Evolutionary conservation across 768 basidiomycete species (phyloP).

Genomic region (Trametes villosa): DNA sequence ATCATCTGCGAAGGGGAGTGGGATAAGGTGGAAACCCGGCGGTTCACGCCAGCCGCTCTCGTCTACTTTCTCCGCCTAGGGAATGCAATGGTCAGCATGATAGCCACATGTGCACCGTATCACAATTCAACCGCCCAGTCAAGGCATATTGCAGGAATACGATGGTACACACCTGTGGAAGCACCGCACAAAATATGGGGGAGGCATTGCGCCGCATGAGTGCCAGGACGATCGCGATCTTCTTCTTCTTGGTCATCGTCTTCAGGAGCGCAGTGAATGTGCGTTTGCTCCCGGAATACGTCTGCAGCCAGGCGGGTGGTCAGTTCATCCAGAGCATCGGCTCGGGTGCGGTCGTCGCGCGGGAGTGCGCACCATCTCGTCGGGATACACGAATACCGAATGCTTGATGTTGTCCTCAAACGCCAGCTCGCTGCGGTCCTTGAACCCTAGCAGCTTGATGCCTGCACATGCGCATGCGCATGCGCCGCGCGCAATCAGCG

Average conservation of each 20-base stretch:
- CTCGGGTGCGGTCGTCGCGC: not conserved
- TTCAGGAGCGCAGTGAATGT: slow-evolving; percentile 88
- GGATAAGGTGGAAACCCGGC: slow-evolving; percentile 90
- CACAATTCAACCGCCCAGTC: not conserved
- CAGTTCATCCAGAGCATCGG: not conserved
- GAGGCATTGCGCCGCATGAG: slow-evolving; percentile 71
- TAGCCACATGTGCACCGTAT: slow-evolving; percentile 7
- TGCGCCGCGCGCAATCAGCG: slow-evolving; percentile 4
- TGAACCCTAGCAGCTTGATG: slow-evolving; percentile 93
- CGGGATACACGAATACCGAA: slow-evolving; percentile 88
- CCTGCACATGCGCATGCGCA: slow-evolving; percentile 45
- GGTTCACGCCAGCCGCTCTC: slow-evolving; percentile 80
- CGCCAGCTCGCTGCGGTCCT: slow-evolving; percentile 63
- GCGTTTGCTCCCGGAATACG: slow-evolving; percentile 88
- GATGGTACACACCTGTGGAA: slow-evolving; percentile 73
- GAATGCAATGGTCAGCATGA: slow-evolving; percentile 6
- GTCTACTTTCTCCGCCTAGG: slow-evolving; percentile 69
- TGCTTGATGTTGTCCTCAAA: slow-evolving; percentile 95
- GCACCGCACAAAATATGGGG: slow-evolving; percentile 80
- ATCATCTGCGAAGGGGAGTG: slow-evolving; percentile 94
- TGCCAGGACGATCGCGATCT: slow-evolving; percentile 78
- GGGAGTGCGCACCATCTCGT: slow-evolving; percentile 68
- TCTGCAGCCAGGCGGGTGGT: slow-evolving; percentile 39
- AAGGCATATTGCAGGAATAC: slow-evolving; percentile 16
- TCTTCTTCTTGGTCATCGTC: slow-evolving; percentile 79